Base-by-base conservation (phyloP, 2,329 filamentous ascomycete genomes). In the Truncatella angustata region DNA sequence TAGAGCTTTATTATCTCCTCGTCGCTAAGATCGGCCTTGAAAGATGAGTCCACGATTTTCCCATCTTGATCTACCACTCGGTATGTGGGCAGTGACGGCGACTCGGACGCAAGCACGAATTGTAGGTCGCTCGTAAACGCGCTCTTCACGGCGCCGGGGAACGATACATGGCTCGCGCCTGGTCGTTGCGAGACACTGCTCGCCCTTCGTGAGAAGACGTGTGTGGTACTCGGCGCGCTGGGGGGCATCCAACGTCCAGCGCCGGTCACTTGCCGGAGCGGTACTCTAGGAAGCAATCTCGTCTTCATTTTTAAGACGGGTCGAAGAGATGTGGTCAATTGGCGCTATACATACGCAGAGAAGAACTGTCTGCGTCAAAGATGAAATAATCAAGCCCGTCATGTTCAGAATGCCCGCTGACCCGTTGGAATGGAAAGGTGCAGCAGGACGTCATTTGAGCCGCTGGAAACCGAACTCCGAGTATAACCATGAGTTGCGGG, bases 111-210 rank as follows among this genome's bases (percentile, higher is more conserved):
- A 46, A 83, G 81, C 51, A 90, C 82, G 70, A 96, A 97, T 36
- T 80, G 77, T 70, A 97, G 86, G 0, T 79, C 77, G 58, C 82
- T 87, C 4, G 90, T 96, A 71, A 99, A 99, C 56, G 90, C 90
- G 68, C 91, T 96, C 69, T 97, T 93, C 48, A 97, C 78, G 1
- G 94, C 94, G n/a, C 94, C 94, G 0, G 94, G 94, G 60, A 99
- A 99, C n/a, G 80, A 81, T 18, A 85, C 79, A 59, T 76, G 76
- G 46, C 75, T 73, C 1, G 80, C 76, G 53, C 82, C 76, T 9
- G 78, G 81, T 11, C 75, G 73, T 61, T 84, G 81, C 4, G 80
- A 82, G 52, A 84, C 69, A 55, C 74, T 76, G 65, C 78, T 75
- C 32, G 73, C 73, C 35, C 62, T 60, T 56, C 77, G 72, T 49